These are phyloP conservation scores for Rhytidhysteron rufulum DNA, from an alignment of 2,329 filamentous ascomycete species.

Conservation along the genomic window DNA sequence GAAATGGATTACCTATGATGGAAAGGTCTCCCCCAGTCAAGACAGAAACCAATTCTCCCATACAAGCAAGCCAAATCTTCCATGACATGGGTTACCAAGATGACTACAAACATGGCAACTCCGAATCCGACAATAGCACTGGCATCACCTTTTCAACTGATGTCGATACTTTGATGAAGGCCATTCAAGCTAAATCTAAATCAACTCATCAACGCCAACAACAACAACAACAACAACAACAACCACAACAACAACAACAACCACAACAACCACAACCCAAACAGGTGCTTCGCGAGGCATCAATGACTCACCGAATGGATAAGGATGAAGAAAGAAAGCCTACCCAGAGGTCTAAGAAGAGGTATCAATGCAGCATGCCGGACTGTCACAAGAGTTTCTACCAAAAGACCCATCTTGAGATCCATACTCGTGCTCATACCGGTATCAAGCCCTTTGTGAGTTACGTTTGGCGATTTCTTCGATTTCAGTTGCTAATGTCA, in stretches of 20 bases:
- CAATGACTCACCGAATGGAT: conserved; percentile 3
- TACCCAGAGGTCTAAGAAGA: conserved; percentile 51
- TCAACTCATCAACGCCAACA: conserved; percentile 28
- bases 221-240: conserved; percentile 24
- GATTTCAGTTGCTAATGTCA: conserved; percentile 10
- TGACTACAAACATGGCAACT: conserved; percentile 46
- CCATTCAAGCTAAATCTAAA: conserved; percentile 68
- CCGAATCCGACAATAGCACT: conserved; percentile 32
- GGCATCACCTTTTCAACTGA: conserved; percentile 72
- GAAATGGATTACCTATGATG: conserved; percentile 18
- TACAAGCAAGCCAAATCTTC: conserved; percentile 38
- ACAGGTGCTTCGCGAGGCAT: conserved; percentile 1
- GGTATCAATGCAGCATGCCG: conserved; percentile 69
- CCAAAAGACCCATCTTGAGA: conserved; percentile 90
- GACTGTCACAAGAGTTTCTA: conserved; percentile 78
- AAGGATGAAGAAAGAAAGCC: conserved; percentile 24
- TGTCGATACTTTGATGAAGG: conserved; percentile 83
- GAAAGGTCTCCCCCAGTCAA: conserved; percentile 38
- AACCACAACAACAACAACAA: conserved; percentile 14
- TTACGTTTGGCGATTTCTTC: background rate
- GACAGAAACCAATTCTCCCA: conserved; percentile 39
- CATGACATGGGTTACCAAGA: conserved; percentile 27
- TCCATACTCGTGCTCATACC: conserved; percentile 83
- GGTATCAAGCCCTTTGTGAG: conserved; percentile 87
- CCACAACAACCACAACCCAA: conserved; percentile 23